These are phyloP conservation scores for Talaromyces sp. DNA, from an alignment of 2,329 filamentous ascomycete species.

Conservation along the genomic window DNA sequence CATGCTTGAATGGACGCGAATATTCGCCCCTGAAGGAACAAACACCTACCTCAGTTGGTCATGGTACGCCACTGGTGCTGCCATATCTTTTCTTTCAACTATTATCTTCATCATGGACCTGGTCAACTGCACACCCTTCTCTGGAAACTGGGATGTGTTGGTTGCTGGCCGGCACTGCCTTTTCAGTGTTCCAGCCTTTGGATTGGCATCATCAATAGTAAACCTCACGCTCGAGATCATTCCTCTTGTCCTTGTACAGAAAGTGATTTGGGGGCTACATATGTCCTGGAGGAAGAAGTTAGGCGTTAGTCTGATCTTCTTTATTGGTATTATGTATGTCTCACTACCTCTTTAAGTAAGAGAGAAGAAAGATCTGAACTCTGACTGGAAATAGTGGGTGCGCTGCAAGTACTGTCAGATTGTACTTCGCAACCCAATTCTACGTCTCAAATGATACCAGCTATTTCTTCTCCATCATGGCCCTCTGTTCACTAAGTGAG, in stretches of 20 bases:
- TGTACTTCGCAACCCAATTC: constrained; percentile 21
- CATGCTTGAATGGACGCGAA: background rate
- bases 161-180: background rate
- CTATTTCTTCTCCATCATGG: constrained; percentile 5
- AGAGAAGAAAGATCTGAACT: background rate
- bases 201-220: constrained; percentile 31
- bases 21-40: background rate
- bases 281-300: constrained; percentile 31
- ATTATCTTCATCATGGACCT: constrained; percentile 3
- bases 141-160: background rate
- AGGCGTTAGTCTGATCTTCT: constrained; percentile 34
- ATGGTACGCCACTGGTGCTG: background rate
- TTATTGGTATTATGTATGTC: constrained; percentile 34
- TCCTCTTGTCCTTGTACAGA: constrained; percentile 36
- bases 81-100: constrained; percentile 1
- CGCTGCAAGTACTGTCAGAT: constrained; percentile 40
- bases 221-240: constrained; percentile 33
- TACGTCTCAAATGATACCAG: background rate
- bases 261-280: constrained; percentile 34
- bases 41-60: background rate
- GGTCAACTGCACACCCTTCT: constrained; percentile 4
- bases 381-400: constrained; percentile 34
- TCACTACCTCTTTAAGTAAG: background rate
- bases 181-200: constrained; percentile 11
- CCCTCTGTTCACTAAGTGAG: constrained; percentile 1